Base-by-base conservation (phyloP, 129 eudicot species). In the Flaveria sonorensis region DNA sequence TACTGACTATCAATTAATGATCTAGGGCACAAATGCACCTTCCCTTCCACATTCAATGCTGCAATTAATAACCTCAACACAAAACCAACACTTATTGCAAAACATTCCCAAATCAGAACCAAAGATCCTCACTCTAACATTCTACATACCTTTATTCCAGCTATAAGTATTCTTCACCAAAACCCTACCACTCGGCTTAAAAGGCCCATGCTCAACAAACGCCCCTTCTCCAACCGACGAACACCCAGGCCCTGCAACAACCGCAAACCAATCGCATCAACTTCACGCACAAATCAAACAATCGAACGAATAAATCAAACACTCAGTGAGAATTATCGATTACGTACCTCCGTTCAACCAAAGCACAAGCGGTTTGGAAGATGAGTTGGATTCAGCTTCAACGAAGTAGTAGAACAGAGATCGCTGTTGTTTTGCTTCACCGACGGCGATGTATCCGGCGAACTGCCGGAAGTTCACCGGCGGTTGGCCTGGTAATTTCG, bases 201-300 rank as follows among this genome's bases (percentile, higher is more conserved):
- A 90, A 56, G 98, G 98, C 0, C 98, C 98, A 71, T 93, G 87
- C 72, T 89, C 96, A 24, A 84, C 80, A 67, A 92, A 92, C 10
- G 96, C 97, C 68, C 97, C 97, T 72, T 80, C 89, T 51, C 97
- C 97, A 81, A 92, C 68, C 6, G 96, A 92, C 59, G 97, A 92
- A 76, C 97, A 92, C 20, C 97, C 97, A 68, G 96, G 97, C 53
- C 97, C 96, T 92, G 81, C 69, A 87, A 68, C 16, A 64, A n/a
- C n/a, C n/a, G n/a, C n/a, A n/a, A n/a, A n/a, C n/a, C n/a, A n/a
- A 42, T 47, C 3, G 57, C 57, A 15, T 30, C 18, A 14, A 2
- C 4, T 21, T 10, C 2, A 19, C 11, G n/a, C 53, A 59, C 4
- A 79, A 67, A 67, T 60, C 6, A 6, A 40, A 65, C 16, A 12